A percentile compares a stretch with the other conserved stretches of the same genome.
phyloP scores from a whole-genome alignment of 1,139 yeast genomes.

The Geotrichum cucujoidarum region DNA sequence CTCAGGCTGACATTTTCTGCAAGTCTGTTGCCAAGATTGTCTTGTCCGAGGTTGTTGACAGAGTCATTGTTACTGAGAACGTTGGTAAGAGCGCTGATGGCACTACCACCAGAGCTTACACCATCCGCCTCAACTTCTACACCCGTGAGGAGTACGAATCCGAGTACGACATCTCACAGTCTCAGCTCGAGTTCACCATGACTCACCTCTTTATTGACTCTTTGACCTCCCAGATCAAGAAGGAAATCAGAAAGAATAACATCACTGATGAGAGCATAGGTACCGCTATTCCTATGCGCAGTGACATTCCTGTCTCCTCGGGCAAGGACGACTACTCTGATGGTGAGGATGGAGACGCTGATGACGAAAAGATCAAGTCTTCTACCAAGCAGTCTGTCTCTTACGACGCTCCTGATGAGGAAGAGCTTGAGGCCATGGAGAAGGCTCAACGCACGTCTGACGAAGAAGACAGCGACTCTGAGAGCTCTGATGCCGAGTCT shows the following conservation, averaged over 20 bases:
- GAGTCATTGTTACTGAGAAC: conserved; percentile 73
- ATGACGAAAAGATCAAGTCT: conserved; percentile 57
- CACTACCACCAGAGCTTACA: conserved; percentile 63
- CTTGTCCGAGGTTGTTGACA: conserved; percentile 83
- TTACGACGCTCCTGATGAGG: conserved; percentile 93
- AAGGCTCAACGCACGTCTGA: conserved; percentile 48
- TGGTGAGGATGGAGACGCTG: conserved; percentile 53
- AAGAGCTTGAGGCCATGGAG: conserved; percentile 81
- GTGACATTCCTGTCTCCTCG: conserved; percentile 34
- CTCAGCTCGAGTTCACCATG: conserved; percentile 68
- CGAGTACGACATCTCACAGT: conserved; percentile 83
- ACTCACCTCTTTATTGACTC: conserved; percentile 59
- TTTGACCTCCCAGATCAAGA: conserved; percentile 67
- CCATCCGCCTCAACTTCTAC: conserved; percentile 69
- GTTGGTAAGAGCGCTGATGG: conserved; percentile 60
- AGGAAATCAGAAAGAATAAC: conserved; percentile 81
- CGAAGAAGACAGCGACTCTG: conserved; percentile 41
- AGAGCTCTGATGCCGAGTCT: conserved; percentile 34
- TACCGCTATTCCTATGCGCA: conserved; percentile 44
- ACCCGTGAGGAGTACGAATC: conserved; percentile 70
- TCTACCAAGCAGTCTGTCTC: conserved; percentile 82
- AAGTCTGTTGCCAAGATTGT: conserved; percentile 81
- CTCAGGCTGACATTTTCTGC: conserved; percentile 88
- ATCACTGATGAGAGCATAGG: conserved; percentile 64
- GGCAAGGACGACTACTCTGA: conserved; percentile 26